A percentile compares a stretch with the other conserved stretches of the same genome.
phyloP scores from a whole-genome alignment of 106 monocot genomes.

The Allium fistulosum region DNA sequence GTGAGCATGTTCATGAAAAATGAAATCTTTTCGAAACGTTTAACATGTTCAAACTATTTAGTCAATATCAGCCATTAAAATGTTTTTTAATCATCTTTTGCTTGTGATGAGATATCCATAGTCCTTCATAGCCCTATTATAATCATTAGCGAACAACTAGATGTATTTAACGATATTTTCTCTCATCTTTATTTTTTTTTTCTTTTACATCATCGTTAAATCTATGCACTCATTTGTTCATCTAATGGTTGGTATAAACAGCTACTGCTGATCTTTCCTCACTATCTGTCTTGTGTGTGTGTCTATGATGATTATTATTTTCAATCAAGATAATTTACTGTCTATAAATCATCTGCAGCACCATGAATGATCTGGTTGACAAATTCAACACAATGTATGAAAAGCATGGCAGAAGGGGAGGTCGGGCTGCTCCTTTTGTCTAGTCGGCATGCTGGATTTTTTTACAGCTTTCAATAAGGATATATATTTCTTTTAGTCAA shows the following conservation, averaged over 20 bases:
- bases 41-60: too few species aligned
- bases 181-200: background rate
- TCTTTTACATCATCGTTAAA: background rate
- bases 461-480: too few species aligned
- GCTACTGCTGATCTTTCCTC: background rate
- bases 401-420: constrained; percentile 72
- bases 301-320: too few species aligned
- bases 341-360: constrained; percentile 22
- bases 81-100: too few species aligned
- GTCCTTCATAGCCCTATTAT: background rate
- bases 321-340: too few species aligned
- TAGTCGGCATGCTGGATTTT: constrained; percentile 13
- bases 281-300: background rate
- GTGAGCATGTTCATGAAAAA: too few species aligned
- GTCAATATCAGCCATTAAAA: too few species aligned
- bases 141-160: too few species aligned
- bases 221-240: background rate
- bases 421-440: constrained; percentile 56
- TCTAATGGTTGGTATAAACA: background rate
- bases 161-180: background rate
- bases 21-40: too few species aligned
- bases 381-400: constrained; percentile 83
- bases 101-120: too few species aligned
- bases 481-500: too few species aligned
- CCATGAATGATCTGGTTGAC: constrained; percentile 89